phyloP scores from a whole-genome alignment of 306 rosid genomes.

The Cyclanthera cordifolia region DNA sequence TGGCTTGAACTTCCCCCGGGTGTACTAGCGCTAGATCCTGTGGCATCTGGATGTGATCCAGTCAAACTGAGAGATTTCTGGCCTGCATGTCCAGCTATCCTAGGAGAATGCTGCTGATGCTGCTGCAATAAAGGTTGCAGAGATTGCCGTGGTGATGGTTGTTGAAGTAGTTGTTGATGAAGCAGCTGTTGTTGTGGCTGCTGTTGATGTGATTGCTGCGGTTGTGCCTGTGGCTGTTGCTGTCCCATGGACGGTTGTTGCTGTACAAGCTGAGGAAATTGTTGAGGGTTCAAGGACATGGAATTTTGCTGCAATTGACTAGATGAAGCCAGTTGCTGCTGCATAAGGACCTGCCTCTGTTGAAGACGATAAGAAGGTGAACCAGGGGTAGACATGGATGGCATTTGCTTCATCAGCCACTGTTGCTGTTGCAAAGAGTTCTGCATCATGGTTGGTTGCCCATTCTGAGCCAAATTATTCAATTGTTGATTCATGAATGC shows the following conservation, averaged over 20 bases:
- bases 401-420: slow-evolving; percentile 83
- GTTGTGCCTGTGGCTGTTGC: slow-evolving; percentile 30
- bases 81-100: slow-evolving; percentile 62
- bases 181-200: slow-evolving; percentile 31
- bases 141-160: slow-evolving; percentile 40
- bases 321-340: slow-evolving; percentile 76
- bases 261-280: slow-evolving; percentile 72
- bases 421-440: slow-evolving; percentile 67
- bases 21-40: slow-evolving; percentile 90
- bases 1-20: slow-evolving; percentile 99
- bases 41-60: slow-evolving; percentile 97
- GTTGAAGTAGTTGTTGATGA: slow-evolving; percentile 53
- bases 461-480: slow-evolving; percentile 76
- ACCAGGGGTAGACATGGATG: slow-evolving; percentile 55
- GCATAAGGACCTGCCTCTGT: slow-evolving; percentile 46
- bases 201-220: slow-evolving; percentile 29
- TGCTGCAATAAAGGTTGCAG: slow-evolving; percentile 60
- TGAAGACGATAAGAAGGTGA: slow-evolving; percentile 56
- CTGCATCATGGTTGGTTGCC: slow-evolving; percentile 60
- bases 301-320: slow-evolving; percentile 55
- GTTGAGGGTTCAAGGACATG: slow-evolving; percentile 48
- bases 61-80: slow-evolving; percentile 91
- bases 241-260: slow-evolving; percentile 62
- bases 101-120: slow-evolving; percentile 87
- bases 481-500: slow-evolving; percentile 73